Base-by-base conservation (phyloP, 2,329 filamentous ascomycete species). In the Penicillium capsulatum region DNA sequence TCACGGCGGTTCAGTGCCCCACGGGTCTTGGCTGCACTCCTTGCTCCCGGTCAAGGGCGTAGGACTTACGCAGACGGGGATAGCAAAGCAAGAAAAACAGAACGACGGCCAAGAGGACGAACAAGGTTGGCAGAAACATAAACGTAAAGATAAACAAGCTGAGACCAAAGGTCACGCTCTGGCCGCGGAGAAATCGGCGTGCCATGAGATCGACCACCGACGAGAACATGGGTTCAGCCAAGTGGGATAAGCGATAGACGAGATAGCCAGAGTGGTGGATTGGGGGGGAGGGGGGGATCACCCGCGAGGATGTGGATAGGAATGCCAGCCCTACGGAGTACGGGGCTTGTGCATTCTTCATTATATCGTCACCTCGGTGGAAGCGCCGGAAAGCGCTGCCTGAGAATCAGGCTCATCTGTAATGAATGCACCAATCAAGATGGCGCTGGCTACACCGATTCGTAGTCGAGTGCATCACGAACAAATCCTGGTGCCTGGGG, bases 91-190 rank as follows among this genome's bases (percentile, higher is more conserved):
- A 30, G 27, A 63, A 61, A 34, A 63, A 61, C 13, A 55, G 38
- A 2, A 64, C 39, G 7, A 64, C 61, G 1, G 57, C 60, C 13
- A 61, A 33, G 2, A 64, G 43, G 7, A 63, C 46, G 5, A 64
- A 38, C 17, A 64, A 47, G 1, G 61, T 64, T 4, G 61, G 61
- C 4, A 64, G 36, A n/a, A 63, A 58, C 53, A 61, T 59, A 29
- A 63, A 64, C 9, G 52, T 55, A 17, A 64, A 64, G 10, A 64
- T 50, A 14, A 64, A 45, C 1, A 61, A 9, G 17, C 59, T 63
- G 24, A 64, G 29, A 11, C 59, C 60, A 17, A 63, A 44, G 22
- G 57, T 55, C 28, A 54, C 22, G 32, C 50, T 51, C 19, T 59
- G 58, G 14, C 51, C 53, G 27, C 44, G 53, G 24, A 60, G 47